Evolutionary conservation across 306 rosid genomes (phyloP), one percentile per base, ranked within the genome.

Genomic region (Urtica urens): DNA sequence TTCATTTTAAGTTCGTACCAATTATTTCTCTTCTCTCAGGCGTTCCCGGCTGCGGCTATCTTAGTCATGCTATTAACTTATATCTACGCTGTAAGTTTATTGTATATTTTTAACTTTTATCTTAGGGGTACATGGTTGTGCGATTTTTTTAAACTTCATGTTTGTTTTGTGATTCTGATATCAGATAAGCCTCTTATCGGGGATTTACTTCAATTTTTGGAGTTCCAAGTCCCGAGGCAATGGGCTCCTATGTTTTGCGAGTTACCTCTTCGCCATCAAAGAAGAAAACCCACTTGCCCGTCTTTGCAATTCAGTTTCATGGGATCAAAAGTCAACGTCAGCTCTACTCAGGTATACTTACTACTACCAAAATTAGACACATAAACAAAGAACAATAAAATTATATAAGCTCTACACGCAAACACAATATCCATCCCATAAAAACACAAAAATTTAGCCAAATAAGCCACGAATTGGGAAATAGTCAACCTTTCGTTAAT

Each of bases 211-310:
- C 77, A 72, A 62, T 90, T 90, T 72, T 75, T 90, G 75, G 97
- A 90, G 82, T 90, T 84, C 63, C 97, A 90, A 81, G 78, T 90
- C 77, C 95, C 97, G 19, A 74, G 82, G 72, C 97, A 90, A 69
- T 90, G 97, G 97, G 97, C 86, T 11, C 97, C 97, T 44, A 81
- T 84, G 84, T 90, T 84, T 63, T 74, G 93, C 11, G 95, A 90
- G 68, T 77, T 90, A 46, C 95, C 97, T 45, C 93, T 90, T 41
- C 67, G 95, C 62, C 95, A 78, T 77, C 93, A 74, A 52, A 53
- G 59, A 55, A 90, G 39, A 66, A 74, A 63, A 69, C 54, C 72
- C 12, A 51, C 74, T 41, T 78, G 90, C 64, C 79, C 83, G 60
- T 51, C 83, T 57, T 65, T 84, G 49, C 95, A 78, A 70, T 81